Percentiles rank a stretch among this genome's conserved stretches.
phyloP scores from a whole-genome alignment of 495 filamentous ascomycete species.

The Podospora tetraspora region DNA sequence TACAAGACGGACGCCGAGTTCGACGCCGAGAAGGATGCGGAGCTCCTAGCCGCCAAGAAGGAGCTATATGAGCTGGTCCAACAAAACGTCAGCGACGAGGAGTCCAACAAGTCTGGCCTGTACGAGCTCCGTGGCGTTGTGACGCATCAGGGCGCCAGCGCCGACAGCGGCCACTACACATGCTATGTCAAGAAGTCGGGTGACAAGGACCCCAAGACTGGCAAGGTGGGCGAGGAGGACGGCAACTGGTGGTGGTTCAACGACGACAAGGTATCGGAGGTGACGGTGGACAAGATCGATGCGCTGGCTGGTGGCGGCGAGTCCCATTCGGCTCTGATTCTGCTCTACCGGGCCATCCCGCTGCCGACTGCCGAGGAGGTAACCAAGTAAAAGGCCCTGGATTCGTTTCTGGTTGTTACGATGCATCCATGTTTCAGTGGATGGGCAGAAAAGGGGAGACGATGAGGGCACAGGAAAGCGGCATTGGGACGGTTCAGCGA shows the following conservation, averaged over 20 bases:
- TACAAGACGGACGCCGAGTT: conserved; percentile 93
- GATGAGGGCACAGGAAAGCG: background rate
- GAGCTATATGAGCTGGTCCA: conserved; percentile 72
- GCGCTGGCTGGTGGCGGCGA: conserved; percentile 90
- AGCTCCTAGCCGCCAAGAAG: conserved; percentile 72
- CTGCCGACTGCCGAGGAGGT: conserved; percentile 46
- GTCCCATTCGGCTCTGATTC: conserved; percentile 87
- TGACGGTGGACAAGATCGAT: conserved; percentile 85
- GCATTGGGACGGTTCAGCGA: background rate
- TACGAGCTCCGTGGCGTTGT: conserved; percentile 93
- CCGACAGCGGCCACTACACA: conserved; percentile 97
- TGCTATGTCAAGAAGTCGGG: conserved; percentile 92
- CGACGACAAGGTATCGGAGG: conserved; percentile 94
- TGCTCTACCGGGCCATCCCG: conserved; percentile 82
- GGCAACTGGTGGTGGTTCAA: conserved; percentile 99
- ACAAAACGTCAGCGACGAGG: conserved; percentile 64
- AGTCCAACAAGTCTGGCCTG: conserved; percentile 82
- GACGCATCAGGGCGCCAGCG: conserved; percentile 95
- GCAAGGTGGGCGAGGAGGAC: conserved; percentile 71
- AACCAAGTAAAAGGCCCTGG: conserved; percentile 11
- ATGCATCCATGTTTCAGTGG: background rate
- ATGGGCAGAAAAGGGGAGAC: background rate
- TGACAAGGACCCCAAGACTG: conserved; percentile 56
- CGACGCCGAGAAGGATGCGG: conserved; percentile 72
- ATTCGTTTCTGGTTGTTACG: background rate